Evolutionary conservation across 2,329 filamentous ascomycete genomes (phyloP), one percentile per base, ranked within the genome.

Genomic region (Botrytis pseudocinerea): DNA sequence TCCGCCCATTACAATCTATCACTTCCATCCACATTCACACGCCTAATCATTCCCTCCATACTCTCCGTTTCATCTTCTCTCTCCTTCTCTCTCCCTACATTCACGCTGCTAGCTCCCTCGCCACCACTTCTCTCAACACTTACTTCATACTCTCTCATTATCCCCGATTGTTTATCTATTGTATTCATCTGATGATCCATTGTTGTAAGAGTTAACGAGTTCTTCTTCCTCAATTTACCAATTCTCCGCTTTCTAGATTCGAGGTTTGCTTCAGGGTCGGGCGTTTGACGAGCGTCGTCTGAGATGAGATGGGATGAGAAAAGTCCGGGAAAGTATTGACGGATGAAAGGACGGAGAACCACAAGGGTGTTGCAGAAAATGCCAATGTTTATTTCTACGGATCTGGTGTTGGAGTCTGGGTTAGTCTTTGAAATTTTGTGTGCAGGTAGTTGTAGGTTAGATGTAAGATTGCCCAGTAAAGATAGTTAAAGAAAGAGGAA

Each of bases 351-450:
- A 14, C 42, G 62, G 20, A 65, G 62, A 4, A 48, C 62, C 20
- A 65, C 62, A 20, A 65, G 62, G 3, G 62, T 65, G 12, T 65
- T 65, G 28, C 42, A 65, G 28, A 65, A 48, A 32, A 65, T 65
- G 1, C 62, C 62, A 3, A 65, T 65, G 42, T 46, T 65, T 35
- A 65, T 48, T 10, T 65, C 62, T n/a, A 65, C 42, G 12, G 20
- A 35, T 65, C 62, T 65, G 28, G 62, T 25, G 1, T 8, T 22
- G 10, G 0, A 6, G 10, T 20, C 1, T 22, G 14, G 28, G 28
- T 65, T 65, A 65, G 62, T 46, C 18, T 25, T 28, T 7, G n/a
- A 12, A 10, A 5, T 35, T 22, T 54, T 16, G 25, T 3, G 48
- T 54, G 25, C 12, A 0, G 48, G 12, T n/a, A 51, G 25, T n/a